phyloP scores from a whole-genome alignment of 139 green algal species.

The Chlamydomonas schloesseri region DNA sequence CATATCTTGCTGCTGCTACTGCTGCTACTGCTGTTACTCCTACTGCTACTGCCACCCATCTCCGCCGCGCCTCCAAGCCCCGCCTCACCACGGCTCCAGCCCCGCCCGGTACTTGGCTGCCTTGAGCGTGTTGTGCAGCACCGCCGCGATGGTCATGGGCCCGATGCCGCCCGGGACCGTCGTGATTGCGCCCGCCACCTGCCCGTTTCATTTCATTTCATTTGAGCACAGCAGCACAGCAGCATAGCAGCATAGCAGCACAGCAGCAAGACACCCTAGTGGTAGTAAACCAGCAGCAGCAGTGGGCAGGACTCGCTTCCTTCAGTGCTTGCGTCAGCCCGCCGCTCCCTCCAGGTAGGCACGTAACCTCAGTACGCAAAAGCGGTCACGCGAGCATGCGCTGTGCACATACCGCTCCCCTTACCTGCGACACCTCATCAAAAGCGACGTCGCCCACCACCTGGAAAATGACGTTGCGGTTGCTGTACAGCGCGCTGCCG shows the following conservation, averaged over 20 bases:
- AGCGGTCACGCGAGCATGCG: no score
- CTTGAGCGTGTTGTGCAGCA: constrained; percentile 72
- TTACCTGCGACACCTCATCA: constrained; percentile 63
- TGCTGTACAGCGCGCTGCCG: background rate
- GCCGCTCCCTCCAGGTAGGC: no score
- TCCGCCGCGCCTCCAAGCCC: no score
- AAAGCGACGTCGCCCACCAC: constrained; percentile 95
- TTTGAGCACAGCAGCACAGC: background rate
- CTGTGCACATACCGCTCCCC: constrained; percentile 2
- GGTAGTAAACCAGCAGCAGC: no score
- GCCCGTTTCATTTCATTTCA: background rate
- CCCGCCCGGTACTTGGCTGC: constrained; percentile 61
- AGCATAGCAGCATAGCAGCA: no score
- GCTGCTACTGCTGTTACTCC: no score
- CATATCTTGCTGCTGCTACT: no score
- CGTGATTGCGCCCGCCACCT: constrained; percentile 85
- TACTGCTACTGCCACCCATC: no score
- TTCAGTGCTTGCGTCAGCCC: no score
- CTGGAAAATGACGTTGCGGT: constrained; percentile 62
- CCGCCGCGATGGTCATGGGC: constrained; percentile 91
- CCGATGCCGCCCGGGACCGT: constrained; percentile 96
- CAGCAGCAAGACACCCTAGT: background rate
- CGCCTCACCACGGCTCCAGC: constrained; percentile 32
- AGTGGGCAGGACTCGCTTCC: no score
- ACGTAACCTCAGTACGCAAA: no score